Conservation (phyloP, 202 grass and related monocot species). For the Panicum virgatum region DNA sequence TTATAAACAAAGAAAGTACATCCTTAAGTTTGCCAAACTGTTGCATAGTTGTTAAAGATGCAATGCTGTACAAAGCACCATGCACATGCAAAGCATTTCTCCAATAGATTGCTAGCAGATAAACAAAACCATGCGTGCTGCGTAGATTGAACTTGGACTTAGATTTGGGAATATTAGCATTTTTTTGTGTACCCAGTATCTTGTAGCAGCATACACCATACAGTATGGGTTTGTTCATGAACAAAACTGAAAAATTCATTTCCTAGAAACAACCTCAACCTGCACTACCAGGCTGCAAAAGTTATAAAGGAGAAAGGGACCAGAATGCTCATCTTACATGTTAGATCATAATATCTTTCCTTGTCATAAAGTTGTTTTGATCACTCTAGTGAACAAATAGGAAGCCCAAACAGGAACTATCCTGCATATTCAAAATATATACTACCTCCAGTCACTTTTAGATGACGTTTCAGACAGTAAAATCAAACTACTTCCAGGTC, state of each 20-base stretch:
- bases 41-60: slow-evolving; percentile 19
- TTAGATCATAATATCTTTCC: neutral
- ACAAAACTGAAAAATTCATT: neutral
- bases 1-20: slow-evolving; percentile 28
- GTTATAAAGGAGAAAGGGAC: neutral
- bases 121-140: neutral
- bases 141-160: neutral
- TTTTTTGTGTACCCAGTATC: neutral
- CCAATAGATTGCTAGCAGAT: neutral
- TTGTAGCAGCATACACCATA: slow-evolving; percentile 21
- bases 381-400: neutral
- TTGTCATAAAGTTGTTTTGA: neutral
- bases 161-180: slow-evolving; percentile 18
- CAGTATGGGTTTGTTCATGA: neutral
- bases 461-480: no score
- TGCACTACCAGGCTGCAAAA: neutral
- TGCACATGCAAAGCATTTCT: slow-evolving; percentile 1
- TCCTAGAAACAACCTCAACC: slow-evolving; percentile 2
- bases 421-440: neutral
- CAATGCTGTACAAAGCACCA: slow-evolving; percentile 5
- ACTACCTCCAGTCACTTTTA: no score
- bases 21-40: slow-evolving; percentile 17
- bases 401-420: neutral
- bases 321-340: neutral
- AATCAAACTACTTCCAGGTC: no score